A percentile compares a stretch with the other conserved stretches of the same genome.
phyloP scores from a whole-genome alignment of 805 yeast genomes.

The Saccharomyces cerevisiae region DNA sequence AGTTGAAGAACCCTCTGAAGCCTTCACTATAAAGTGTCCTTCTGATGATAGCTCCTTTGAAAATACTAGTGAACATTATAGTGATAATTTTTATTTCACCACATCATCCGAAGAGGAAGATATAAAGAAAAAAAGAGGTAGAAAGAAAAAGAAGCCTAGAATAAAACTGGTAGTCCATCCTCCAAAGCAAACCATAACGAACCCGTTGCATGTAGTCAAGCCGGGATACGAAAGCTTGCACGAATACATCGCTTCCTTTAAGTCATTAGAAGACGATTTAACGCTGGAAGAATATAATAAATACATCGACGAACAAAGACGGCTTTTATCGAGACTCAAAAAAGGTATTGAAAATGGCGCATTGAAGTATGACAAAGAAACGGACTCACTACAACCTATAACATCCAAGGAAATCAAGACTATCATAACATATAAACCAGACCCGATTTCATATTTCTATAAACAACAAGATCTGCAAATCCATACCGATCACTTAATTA shows the following conservation, averaged over 20 bases:
- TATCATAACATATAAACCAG: conserved; percentile 35
- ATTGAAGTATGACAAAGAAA: conserved; percentile 37
- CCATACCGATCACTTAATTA: conserved; percentile 62
- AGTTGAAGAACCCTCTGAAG: not conserved
- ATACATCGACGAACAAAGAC: conserved; percentile 47
- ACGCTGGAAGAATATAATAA: conserved; percentile 50
- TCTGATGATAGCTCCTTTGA: not conserved
- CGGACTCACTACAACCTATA: conserved; percentile 34
- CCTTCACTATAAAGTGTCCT: not conserved
- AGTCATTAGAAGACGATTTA: conserved; percentile 54
- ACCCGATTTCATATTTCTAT: conserved; percentile 37
- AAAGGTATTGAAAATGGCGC: conserved; percentile 40
- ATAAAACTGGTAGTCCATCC: conserved; percentile 30
- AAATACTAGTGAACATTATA: conserved; percentile 4
- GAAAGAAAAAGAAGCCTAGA: conserved; percentile 18
- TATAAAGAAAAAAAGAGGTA: conserved; percentile 7
- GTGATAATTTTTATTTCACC: conserved; percentile 24
- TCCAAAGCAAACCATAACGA: conserved; percentile 45
- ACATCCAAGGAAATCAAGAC: conserved; percentile 36
- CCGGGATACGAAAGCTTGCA: conserved; percentile 39
- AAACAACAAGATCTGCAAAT: conserved; percentile 37
- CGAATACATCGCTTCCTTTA: conserved; percentile 46
- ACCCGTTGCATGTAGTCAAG: conserved; percentile 48
- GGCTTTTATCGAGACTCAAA: conserved; percentile 36
- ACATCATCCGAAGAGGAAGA: conserved; percentile 28